A percentile compares a stretch with the other conserved stretches of the same genome.
phyloP scores from a whole-genome alignment of 2,329 filamentous ascomycete species.

The Fusarium siculi region DNA sequence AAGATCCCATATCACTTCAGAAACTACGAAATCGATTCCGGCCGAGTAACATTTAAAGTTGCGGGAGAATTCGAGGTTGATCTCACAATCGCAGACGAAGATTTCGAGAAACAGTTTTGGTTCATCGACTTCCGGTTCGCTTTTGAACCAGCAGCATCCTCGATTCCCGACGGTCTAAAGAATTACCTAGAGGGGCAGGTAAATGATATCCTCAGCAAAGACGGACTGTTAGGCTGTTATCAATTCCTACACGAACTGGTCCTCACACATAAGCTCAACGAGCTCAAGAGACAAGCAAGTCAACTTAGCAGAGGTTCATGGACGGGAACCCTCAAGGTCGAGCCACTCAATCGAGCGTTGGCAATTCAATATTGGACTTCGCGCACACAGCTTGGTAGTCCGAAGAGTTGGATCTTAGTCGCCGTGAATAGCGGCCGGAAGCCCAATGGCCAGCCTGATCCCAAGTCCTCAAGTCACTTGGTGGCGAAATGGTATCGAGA shows the following conservation, averaged over 20 bases:
- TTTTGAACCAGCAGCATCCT: slow-evolving; percentile 75
- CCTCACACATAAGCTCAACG: slow-evolving; percentile 88
- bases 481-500: slow-evolving; percentile 85
- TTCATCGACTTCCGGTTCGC: slow-evolving; percentile 92
- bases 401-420: slow-evolving; percentile 92
- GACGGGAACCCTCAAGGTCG: slow-evolving; percentile 80
- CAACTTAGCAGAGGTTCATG: slow-evolving; percentile 77
- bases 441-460: slow-evolving; percentile 51
- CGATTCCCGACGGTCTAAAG: slow-evolving; percentile 71
- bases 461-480: slow-evolving; percentile 64
- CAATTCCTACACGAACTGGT: slow-evolving; percentile 87
- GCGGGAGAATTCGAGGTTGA: slow-evolving; percentile 91
- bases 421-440: slow-evolving; percentile 77
- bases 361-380: slow-evolving; percentile 92
- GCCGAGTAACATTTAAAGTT: slow-evolving; percentile 90
- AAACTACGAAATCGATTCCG: slow-evolving; percentile 81
- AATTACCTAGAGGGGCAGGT: slow-evolving; percentile 74
- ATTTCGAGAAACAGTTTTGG: slow-evolving; percentile 85
- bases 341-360: slow-evolving; percentile 82
- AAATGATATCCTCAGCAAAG: slow-evolving; percentile 75
- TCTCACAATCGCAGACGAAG: slow-evolving; percentile 88
- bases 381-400: slow-evolving; percentile 60
- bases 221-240: slow-evolving; percentile 84
- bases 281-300: slow-evolving; percentile 80
- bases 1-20: slow-evolving; percentile 78